Base-by-base conservation (phyloP, 345 rosid genomes). In the Eucalyptus pauciflora region DNA sequence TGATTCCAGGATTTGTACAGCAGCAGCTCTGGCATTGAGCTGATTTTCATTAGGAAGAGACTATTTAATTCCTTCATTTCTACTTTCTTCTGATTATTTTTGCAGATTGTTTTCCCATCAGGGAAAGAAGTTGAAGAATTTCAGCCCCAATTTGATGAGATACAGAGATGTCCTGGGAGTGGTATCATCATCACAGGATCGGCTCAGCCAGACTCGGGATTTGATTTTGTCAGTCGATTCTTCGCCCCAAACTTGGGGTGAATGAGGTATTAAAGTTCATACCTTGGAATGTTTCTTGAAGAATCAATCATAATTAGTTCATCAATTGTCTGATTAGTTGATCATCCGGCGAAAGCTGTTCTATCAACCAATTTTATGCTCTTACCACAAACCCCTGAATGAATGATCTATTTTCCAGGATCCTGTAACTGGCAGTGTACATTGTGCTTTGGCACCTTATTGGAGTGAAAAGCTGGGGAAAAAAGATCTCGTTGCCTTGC, bases 371-470 rank as follows among this genome's bases (percentile, higher is more conserved):
- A 29, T 31, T 13, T n/a, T 29, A 14, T 29, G 69, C 17, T 62
- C 16, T 62, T 62, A 24, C 31, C 33, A 4, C 31, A 62, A 62
- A 13, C 69, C 69, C 6, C 69, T 62, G 69, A 62, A 62, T 69
- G 50, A 22, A 17, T 43, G 10, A 41, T 85, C 18, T 16, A 45
- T 33, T 81, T 45, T 88, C 69, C 93, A 97, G 99, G 99, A 96
- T 91, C 97, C 94, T 85, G 97, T 95, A 33, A 91, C 94, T 86
- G 97, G 99, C 50, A 94, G 96, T 89, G 97, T 97, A 41, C 95
- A 96, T 81, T 96, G 99, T 93, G 94, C 95, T 50, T 88, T 97
- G 89, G 96, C 96, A 88, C 88, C 92, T 31, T 96, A 96, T 86
- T 97, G 99, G 99, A 92, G 93, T 88, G 76, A 92, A 62, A 96